Base-by-base conservation (phyloP, 2,329 filamentous ascomycete genomes). In the Xylariaceae sp. region DNA sequence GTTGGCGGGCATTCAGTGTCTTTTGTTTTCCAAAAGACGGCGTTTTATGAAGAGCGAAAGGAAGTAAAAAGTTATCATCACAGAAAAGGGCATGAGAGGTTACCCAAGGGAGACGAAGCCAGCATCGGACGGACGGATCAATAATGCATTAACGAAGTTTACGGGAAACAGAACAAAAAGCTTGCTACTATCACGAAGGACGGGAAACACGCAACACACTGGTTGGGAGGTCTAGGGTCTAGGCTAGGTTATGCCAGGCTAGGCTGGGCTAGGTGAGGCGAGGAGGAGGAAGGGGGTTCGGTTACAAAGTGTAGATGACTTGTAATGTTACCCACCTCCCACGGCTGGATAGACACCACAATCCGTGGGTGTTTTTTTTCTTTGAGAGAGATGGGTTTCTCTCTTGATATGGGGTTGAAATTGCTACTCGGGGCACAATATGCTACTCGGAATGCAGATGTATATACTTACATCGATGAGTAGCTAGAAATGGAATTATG, bases 21-120 rank as follows among this genome's bases (percentile, higher is more conserved):
- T 51, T 51, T 15, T n/a, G 5, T 45, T 62, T 57, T 45, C 11
- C 39, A 55, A 45, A 58, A 51, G 48, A 11, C 23, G 51, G 23
- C 23, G 23, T 30, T 44, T 39, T 51, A 53, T 50, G 13, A 18
- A 49, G 47, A 42, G 23, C 23, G 37, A 42, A 42, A 42, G 11
- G 37, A 42, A 42, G 11, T 10, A 42, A 42, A 9, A 42, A 42
- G 23, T 30, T 30, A 30, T 30, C 23, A 30, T 30, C 4, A 30
- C 23, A 42, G 37, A 42, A 42, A 42, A 42, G 37, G 23, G 23
- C 23, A 30, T 30, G 23, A 30, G 23, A 5, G 23, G 23, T 30
- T 30, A 30, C 23, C 23, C 23, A 13, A 13, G 37, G 37, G 37
- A 42, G 11, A 13, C 8, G 37, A 42, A 42, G 37, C 8, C 37